Base-by-base conservation (phyloP, 2,329 filamentous ascomycete genomes). In the Karstenula rhodostoma region DNA sequence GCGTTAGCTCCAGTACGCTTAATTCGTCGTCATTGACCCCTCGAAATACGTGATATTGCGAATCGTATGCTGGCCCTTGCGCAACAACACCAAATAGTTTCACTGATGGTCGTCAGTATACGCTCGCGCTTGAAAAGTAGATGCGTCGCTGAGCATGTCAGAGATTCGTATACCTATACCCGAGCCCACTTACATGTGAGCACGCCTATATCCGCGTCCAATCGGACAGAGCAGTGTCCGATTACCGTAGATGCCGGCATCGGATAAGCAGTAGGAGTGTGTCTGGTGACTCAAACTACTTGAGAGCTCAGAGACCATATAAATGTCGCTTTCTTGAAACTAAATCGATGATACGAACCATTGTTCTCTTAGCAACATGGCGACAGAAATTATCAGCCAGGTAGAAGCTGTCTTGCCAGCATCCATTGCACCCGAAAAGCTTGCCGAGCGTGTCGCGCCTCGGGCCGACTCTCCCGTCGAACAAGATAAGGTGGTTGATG, bases 11-110 rank as follows among this genome's bases (percentile, higher is more conserved):
- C 50, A 29, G 23, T 29, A 42, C 35, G 50, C 35, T 13, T 43
- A 52, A 15, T n/a, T 43, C 7, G 50, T 52, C 50, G 50, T 52
- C 50, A 52, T 52, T 15, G 22, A n/a, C 33, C 50, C 50, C 50
- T 42, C 13, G 50, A 25, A 52, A 52, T 27, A 42, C 50, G 50
- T 22, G 50, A 52, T 52, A 52, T 52, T 52, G 33, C 50, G 50
- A 52, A 42, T 52, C 32, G 15, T 8, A 52, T 52, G 35, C 50
- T 52, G 23, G 50, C 37, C 15, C 33, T 52, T 52, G 37, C 50
- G 35, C 50, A 52, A 52, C 50, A 52, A 52, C 33, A 43, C 33
- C 35, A 27, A 15, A 22, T 22, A n/a, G 4, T 4, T 29, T 3
- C 3, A 27, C 13, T 33, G 22, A 52, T 42, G 42, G 22, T 27